phyloP scores from a whole-genome alignment of 768 basidiomycete genomes.

The Rhizopogon salebrosus region DNA sequence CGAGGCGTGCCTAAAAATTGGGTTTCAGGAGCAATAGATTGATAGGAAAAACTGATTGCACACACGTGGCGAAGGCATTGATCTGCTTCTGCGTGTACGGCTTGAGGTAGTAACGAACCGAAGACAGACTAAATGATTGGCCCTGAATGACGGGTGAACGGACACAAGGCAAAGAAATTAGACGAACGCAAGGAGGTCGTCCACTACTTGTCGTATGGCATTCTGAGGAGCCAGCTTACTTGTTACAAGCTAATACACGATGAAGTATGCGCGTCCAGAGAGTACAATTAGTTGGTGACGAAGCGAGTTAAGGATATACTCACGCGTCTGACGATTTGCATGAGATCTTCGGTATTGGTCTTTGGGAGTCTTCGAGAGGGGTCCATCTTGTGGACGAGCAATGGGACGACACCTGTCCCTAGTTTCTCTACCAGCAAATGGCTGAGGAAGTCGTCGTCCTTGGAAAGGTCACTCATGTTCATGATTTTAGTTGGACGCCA shows the following conservation, averaged over 20 bases:
- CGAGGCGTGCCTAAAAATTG: slow-evolving; percentile 65
- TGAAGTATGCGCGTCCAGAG: slow-evolving; percentile 15
- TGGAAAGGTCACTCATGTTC: slow-evolving; percentile 86
- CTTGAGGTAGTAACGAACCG: slow-evolving; percentile 76
- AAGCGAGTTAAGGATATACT: slow-evolving; percentile 24
- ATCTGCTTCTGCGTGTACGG: slow-evolving; percentile 78
- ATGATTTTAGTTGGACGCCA: slow-evolving; percentile 87
- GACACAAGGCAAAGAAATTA: slow-evolving; percentile 16
- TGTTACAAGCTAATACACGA: slow-evolving; percentile 47
- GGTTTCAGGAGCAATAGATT: slow-evolving; percentile 18
- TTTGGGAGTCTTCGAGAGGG: slow-evolving; percentile 70
- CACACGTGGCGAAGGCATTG: slow-evolving; percentile 90
- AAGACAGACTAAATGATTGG: slow-evolving; percentile 46
- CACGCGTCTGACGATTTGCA: slow-evolving; percentile 76
- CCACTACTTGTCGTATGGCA: slow-evolving; percentile 67
- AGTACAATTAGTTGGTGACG: slow-evolving; percentile 19
- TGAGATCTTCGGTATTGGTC: slow-evolving; percentile 61
- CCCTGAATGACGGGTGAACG: slow-evolving; percentile 16
- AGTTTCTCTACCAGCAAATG: slow-evolving; percentile 87
- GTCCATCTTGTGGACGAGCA: slow-evolving; percentile 90
- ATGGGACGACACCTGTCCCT: slow-evolving; percentile 72
- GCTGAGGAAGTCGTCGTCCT: slow-evolving; percentile 88
- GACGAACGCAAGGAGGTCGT: slow-evolving; percentile 71
- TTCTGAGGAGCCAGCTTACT: slow-evolving; percentile 50
- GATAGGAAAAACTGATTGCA: slow-evolving; percentile 27